Percentiles rank a stretch among this genome's conserved stretches.
Conservation (phyloP, 2,329 filamentous ascomycete species). For the Fusarium tjaetaba region DNA sequence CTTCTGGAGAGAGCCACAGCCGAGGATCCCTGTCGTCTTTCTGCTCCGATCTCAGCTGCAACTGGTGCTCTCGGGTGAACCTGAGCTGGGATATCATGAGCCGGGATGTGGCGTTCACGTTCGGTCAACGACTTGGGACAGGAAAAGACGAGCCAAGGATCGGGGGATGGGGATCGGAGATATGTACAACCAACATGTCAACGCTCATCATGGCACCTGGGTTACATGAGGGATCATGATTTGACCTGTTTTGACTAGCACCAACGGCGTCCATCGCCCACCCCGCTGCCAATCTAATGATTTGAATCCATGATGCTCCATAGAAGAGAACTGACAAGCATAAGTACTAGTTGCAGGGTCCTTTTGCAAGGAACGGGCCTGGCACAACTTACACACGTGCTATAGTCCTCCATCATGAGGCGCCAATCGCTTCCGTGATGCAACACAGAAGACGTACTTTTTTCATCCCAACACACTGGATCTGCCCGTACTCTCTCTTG, state of each 20-base stretch:
- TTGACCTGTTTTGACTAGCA: conserved; percentile 24
- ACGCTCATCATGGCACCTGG: conserved; percentile 31
- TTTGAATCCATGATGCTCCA: background rate
- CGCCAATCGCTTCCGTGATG: conserved; percentile 24
- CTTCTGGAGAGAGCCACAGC: conserved; percentile 10
- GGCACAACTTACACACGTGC: conserved; percentile 38
- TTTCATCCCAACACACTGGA: conserved; percentile 35
- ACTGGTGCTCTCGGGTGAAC: background rate
- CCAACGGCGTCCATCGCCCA: conserved; percentile 1
- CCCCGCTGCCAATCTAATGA: background rate
- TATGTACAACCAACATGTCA: background rate
- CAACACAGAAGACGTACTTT: conserved; percentile 22
- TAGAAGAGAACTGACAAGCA: conserved; percentile 19
- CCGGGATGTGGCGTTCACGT: conserved; percentile 5
- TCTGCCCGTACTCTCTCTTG: conserved; percentile 23
- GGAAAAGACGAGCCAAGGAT: conserved; percentile 30
- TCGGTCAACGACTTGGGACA: conserved; percentile 41
- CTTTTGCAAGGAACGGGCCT: conserved; percentile 20
- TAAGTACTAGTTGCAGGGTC: conserved; percentile 16
- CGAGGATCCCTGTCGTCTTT: conserved; percentile 11
- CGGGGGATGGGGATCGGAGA: conserved; percentile 25
- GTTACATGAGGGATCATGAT: conserved; percentile 25
- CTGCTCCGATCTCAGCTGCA: conserved; percentile 30
- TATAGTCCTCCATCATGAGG: conserved; percentile 33
- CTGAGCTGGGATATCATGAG: conserved; percentile 23